Evolutionary conservation across 2,329 filamentous ascomycete species (phyloP).

Genomic region (Orbilia javanica): DNA sequence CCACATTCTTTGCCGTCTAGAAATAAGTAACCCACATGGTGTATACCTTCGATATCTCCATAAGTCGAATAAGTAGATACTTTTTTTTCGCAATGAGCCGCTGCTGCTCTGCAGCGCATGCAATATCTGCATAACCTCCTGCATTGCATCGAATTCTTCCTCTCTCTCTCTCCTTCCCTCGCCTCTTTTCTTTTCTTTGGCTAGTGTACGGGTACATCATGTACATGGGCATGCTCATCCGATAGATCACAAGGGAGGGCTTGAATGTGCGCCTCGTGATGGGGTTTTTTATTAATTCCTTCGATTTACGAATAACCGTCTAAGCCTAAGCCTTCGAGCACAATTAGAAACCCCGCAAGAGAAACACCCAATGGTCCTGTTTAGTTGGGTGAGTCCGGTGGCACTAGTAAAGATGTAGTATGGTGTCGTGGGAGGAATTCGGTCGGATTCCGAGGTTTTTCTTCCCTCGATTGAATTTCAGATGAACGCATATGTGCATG

Average conservation of each 20-base stretch:
- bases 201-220: constrained; percentile 5
- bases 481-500: constrained; percentile 34
- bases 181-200: not conserved
- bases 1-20: not conserved
- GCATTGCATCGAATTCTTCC: not conserved
- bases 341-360: constrained; percentile 41
- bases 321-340: not conserved
- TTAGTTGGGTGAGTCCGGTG: not conserved
- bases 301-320: constrained; percentile 5
- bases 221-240: constrained; percentile 41
- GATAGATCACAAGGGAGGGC: constrained; percentile 55
- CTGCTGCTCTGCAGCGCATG: constrained; percentile 4
- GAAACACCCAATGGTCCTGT: not conserved
- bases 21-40: not conserved
- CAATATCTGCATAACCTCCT: constrained; percentile 21
- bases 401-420: constrained; percentile 3
- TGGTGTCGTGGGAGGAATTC: constrained; percentile 54
- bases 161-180: too few species aligned
- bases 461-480: constrained; percentile 1
- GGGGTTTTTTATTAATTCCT: constrained; percentile 36
- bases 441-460: constrained; percentile 45
- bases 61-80: not conserved
- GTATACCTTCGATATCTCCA: not conserved
- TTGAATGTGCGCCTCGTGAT: constrained; percentile 51
- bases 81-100: not conserved